Base-by-base conservation (phyloP, 2,329 filamentous ascomycete species). In the Colletotrichum eremochloae region DNA sequence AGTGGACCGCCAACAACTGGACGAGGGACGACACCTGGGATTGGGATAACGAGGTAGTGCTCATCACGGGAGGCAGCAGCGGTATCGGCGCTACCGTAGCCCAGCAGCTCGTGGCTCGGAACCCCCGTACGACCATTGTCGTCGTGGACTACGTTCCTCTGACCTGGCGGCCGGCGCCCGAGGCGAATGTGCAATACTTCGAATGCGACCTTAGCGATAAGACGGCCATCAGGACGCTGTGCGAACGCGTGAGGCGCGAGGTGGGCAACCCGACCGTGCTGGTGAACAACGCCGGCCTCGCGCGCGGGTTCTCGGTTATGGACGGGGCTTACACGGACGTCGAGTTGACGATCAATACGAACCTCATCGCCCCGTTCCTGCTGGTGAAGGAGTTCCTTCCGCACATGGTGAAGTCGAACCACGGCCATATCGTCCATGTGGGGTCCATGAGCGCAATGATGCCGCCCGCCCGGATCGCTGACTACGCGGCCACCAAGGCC, bases 341-440 rank as follows among this genome's bases (percentile, higher is more conserved):
- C 9, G 77, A 80, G 68, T 40, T 76, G 31, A 80, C 78, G 11
- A 67, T 82, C 29, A 73, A 74, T 53, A 79, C 78, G 53, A 93
- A 92, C 79, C 83, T 88, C 1, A 80, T 90, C 15, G 83, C 87
- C 0, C 90, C 91, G 77, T 91, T 90, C 80, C 85, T 87, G n/a
- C 80, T 85, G 87, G 46, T 81, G 84, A 52, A 89, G 76, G 86
- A 63, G 44, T 92, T 92, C 78, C 79, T 92, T 2, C 90, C 90
- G 0, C 77, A 82, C 29, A 91, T 93, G 86, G 81, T 89, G 40
- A 76, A 78, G 20, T 76, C 76, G 2, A 88, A 92, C 79, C 90
- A 92, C 79, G 90, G 91, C 14, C 90, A 91, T 81, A 81, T 93
- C 60, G 86, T 92, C 63, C 91, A 88, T 5, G 85, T 92, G 36